Evolutionary conservation across 306 rosid species (phyloP).

Genomic region (Quercus suber): DNA sequence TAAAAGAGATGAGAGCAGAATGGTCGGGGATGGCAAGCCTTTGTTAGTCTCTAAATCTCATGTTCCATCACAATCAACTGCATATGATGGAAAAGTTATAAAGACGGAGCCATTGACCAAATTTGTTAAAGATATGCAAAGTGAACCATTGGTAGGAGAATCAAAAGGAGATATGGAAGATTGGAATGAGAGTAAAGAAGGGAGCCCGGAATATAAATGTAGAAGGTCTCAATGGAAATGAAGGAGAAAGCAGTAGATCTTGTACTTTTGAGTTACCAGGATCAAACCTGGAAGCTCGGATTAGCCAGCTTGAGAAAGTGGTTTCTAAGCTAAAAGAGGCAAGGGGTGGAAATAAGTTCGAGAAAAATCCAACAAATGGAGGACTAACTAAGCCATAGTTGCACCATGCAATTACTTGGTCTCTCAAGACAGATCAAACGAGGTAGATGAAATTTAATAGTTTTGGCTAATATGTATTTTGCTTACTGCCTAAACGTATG

Average conservation of each 20-base stretch:
- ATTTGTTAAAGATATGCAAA: too few species aligned
- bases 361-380: too few species aligned
- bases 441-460: too few species aligned
- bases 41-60: conserved; percentile 4
- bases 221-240: background rate
- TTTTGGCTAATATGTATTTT: too few species aligned
- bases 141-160: background rate
- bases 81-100: background rate
- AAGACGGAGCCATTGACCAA: too few species aligned
- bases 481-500: too few species aligned
- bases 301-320: conserved; percentile 19
- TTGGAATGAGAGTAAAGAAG: background rate
- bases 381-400: too few species aligned
- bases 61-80: conserved; percentile 1
- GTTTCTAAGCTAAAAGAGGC: conserved; percentile 15
- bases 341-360: background rate
- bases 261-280: background rate
- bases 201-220: background rate
- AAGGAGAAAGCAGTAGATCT: background rate
- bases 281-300: conserved; percentile 16
- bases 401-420: too few species aligned
- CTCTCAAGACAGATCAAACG: too few species aligned
- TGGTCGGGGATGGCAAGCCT: background rate
- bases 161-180: background rate
- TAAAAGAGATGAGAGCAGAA: conserved; percentile 2